Evolutionary conservation across 495 filamentous ascomycete species (phyloP).

Genomic region (Parachaetomium inaequale): DNA sequence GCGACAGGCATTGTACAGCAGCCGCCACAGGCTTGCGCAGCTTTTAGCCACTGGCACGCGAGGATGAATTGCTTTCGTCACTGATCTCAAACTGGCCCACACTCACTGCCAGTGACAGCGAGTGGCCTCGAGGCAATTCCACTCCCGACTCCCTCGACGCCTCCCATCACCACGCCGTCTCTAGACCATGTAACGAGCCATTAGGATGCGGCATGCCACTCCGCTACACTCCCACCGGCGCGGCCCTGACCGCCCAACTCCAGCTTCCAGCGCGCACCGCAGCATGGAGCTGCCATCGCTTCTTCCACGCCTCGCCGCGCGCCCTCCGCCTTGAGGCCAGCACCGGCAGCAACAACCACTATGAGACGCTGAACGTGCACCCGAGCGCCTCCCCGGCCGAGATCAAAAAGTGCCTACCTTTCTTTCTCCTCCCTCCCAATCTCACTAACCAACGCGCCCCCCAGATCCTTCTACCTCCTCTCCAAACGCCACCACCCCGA

Average conservation of each 20-base stretch:
- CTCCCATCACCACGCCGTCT: slow-evolving; percentile 2
- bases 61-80: slow-evolving; percentile 29
- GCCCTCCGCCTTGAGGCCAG: slow-evolving; percentile 31
- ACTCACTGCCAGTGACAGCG: background rate
- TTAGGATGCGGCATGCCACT: slow-evolving; percentile 55
- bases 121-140: background rate
- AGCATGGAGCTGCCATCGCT: slow-evolving; percentile 14
- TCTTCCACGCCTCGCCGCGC: slow-evolving; percentile 44
- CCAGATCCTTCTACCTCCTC: slow-evolving; percentile 82
- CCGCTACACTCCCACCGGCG: slow-evolving; percentile 32
- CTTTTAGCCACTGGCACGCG: background rate
- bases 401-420: slow-evolving; percentile 71
- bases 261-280: slow-evolving; percentile 10
- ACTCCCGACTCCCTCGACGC: background rate
- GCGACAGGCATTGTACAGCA: background rate
- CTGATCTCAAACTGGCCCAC: slow-evolving; percentile 8
- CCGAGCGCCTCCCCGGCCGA: slow-evolving; percentile 64
- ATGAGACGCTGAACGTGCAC: slow-evolving; percentile 75
- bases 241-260: slow-evolving; percentile 25
- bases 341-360: slow-evolving; percentile 54
- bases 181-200: slow-evolving; percentile 6
- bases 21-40: background rate
- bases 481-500: slow-evolving; percentile 94
- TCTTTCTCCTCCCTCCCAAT: slow-evolving; percentile 4
- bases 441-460: background rate